phyloP scores from a whole-genome alignment of 2,329 filamentous ascomycete species.

The Thermoascus crustaceus region DNA sequence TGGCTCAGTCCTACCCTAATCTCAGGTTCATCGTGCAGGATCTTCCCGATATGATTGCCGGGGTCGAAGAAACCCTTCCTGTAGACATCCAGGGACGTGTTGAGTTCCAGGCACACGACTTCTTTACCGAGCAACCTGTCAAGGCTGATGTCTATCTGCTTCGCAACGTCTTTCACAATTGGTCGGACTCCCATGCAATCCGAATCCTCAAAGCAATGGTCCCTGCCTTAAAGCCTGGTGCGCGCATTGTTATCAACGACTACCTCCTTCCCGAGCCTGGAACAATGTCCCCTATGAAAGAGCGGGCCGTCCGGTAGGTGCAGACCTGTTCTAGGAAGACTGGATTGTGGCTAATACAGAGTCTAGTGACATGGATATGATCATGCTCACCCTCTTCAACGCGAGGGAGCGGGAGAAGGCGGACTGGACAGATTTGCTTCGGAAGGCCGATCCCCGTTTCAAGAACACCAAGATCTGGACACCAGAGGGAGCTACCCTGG shows the following conservation, averaged over 20 bases:
- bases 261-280: constrained; percentile 11
- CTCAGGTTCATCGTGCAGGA: background rate
- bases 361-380: constrained; percentile 40
- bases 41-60: background rate
- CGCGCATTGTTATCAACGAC: constrained; percentile 9
- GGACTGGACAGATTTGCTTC: constrained; percentile 42
- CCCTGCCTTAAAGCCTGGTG: constrained; percentile 7
- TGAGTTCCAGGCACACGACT: constrained; percentile 16
- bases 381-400: constrained; percentile 47
- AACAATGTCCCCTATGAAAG: constrained; percentile 7
- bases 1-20: background rate
- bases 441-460: constrained; percentile 24
- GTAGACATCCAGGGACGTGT: constrained; percentile 4
- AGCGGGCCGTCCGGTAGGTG: constrained; percentile 9
- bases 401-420: constrained; percentile 43
- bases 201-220: constrained; percentile 17
- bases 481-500: background rate
- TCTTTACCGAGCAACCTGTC: constrained; percentile 14
- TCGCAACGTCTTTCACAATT: constrained; percentile 33
- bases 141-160: constrained; percentile 27
- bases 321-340: background rate
- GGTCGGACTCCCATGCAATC: constrained; percentile 20
- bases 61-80: background rate
- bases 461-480: background rate
- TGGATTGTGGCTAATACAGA: background rate